A percentile compares a stretch with the other conserved stretches of the same genome.
phyloP scores from a whole-genome alignment of 768 basidiomycete species.

The Mrakia frigida region DNA sequence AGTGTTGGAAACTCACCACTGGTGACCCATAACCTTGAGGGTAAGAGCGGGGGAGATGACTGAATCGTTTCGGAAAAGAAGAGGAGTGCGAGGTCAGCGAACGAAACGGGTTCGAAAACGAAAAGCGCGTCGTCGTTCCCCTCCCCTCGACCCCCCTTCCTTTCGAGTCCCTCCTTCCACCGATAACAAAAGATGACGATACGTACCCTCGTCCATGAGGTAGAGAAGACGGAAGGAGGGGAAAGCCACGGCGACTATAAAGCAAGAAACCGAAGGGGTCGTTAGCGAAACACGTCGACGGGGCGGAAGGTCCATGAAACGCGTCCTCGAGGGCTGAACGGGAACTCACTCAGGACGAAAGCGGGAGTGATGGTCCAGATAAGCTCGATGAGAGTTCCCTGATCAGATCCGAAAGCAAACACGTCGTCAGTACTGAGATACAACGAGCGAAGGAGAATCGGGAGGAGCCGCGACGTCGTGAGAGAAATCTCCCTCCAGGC shows the following conservation, averaged over 20 bases:
- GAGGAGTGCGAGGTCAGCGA: too few relatives aligned
- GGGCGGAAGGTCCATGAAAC: too few relatives aligned
- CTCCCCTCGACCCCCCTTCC: too few relatives aligned
- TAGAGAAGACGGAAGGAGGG: constrained; percentile 38
- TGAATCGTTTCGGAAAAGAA: too few relatives aligned
- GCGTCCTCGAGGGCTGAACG: neutral
- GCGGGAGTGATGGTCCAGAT: constrained; percentile 37
- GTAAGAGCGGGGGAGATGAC: constrained; percentile 36
- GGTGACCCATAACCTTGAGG: constrained; percentile 35
- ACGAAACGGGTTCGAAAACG: too few relatives aligned
- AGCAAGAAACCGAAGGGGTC: neutral
- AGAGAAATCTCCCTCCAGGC: neutral
- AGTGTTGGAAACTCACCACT: constrained; percentile 8
- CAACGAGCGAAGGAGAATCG: neutral
- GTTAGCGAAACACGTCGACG: too few relatives aligned
- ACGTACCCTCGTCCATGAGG: constrained; percentile 37
- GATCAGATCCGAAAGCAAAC: neutral
- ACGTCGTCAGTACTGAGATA: neutral
- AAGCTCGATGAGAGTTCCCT: constrained; percentile 34
- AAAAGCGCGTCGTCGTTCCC: too few relatives aligned
- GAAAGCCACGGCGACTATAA: constrained; percentile 34
- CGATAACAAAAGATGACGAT: too few relatives aligned
- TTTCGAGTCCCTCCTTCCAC: too few relatives aligned
- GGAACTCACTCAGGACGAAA: constrained; percentile 30
- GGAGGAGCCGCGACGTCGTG: too few relatives aligned